Evolutionary conservation across 2,329 filamentous ascomycete species (phyloP).

Genomic region (Cladorrhinum sp.): DNA sequence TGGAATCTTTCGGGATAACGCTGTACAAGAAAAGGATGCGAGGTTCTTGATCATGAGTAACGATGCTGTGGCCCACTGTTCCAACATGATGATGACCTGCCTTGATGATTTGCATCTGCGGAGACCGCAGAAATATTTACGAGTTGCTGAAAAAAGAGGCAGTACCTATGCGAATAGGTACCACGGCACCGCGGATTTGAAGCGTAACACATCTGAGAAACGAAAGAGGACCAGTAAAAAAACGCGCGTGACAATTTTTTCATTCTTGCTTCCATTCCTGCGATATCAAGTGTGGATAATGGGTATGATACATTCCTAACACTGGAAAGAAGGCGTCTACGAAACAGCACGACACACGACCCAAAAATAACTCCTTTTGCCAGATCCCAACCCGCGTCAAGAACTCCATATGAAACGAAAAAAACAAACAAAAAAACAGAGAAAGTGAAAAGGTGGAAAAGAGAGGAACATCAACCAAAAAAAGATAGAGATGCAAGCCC

Average conservation of each 20-base stretch:
- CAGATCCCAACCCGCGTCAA: constrained; percentile 21
- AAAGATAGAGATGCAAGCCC: not conserved
- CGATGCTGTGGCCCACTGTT: too few relatives aligned
- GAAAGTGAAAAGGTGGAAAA: constrained; percentile 20
- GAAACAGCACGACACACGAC: constrained; percentile 9
- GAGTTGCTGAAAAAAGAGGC: too few relatives aligned
- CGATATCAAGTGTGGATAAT: constrained; percentile 15
- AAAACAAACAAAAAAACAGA: constrained; percentile 17
- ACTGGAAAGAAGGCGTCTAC: constrained; percentile 17
- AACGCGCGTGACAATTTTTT: not conserved
- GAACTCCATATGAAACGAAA: constrained; percentile 23
- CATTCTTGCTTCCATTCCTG: constrained; percentile 14
- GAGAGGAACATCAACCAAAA: constrained; percentile 16
- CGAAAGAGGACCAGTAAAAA: too few relatives aligned
- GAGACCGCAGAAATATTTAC: too few relatives aligned
- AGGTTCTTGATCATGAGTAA: too few relatives aligned
- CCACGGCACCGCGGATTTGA: too few relatives aligned
- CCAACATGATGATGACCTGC: too few relatives aligned
- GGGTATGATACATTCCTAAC: constrained; percentile 28
- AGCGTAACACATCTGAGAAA: too few relatives aligned
- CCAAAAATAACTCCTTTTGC: constrained; percentile 24
- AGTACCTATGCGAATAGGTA: too few relatives aligned
- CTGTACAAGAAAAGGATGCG: too few relatives aligned
- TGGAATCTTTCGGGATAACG: too few relatives aligned
- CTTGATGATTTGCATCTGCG: too few relatives aligned